Evolutionary conservation across 2,329 filamentous ascomycete species (phyloP).

Genomic region (Hypoxylon sp.): DNA sequence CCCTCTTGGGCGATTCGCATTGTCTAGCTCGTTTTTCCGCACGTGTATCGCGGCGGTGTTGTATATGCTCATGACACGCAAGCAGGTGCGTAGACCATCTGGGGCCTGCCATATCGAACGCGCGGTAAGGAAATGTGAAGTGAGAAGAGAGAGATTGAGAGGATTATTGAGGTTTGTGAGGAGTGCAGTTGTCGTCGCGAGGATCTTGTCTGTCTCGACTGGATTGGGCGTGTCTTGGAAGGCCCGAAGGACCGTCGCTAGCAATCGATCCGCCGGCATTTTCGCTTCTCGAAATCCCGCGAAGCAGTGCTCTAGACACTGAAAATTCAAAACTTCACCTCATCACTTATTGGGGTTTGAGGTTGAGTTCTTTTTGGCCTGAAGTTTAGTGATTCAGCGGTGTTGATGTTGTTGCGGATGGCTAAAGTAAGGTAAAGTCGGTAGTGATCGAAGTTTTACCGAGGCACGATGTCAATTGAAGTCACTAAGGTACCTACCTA

Average conservation of each 20-base stretch:
- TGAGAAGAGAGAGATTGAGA: conserved; percentile 80
- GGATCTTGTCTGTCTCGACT: conserved; percentile 67
- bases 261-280: conserved; percentile 77
- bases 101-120: conserved; percentile 78
- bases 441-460: conserved; percentile 42
- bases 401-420: conserved; percentile 14
- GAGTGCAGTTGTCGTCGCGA: conserved; percentile 77
- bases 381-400: conserved; percentile 4
- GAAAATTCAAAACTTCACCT: neutral
- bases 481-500: no score
- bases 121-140: conserved; percentile 78
- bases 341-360: conserved; percentile 18
- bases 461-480: conserved; percentile 48
- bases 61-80: conserved; percentile 79
- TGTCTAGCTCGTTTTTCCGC: conserved; percentile 63
- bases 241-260: conserved; percentile 75
- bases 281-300: conserved; percentile 31
- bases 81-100: conserved; percentile 73
- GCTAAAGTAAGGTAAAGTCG: conserved; percentile 2
- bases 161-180: conserved; percentile 80
- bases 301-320: conserved; percentile 3
- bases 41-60: conserved; percentile 75
- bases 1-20: conserved; percentile 51
- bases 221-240: conserved; percentile 69
- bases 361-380: conserved; percentile 21